Base-by-base conservation (phyloP, 1,139 yeast species). In the Pichiaceae sp. region DNA sequence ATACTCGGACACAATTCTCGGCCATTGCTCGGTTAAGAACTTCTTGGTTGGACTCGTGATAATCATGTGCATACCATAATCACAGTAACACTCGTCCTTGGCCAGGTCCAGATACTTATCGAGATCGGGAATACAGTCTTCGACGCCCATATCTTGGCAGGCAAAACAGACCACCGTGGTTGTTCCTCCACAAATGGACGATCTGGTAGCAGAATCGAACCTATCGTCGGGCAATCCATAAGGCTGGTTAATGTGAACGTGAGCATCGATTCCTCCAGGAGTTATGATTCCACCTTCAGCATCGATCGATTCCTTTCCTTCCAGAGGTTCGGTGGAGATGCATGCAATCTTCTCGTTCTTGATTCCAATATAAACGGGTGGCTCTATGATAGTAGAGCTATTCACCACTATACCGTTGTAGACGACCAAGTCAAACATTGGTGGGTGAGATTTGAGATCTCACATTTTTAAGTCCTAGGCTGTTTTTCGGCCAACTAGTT, bases 131-230 rank as follows among this genome's bases (percentile, higher is more conserved):
- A 50, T 40, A 15, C 50, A 45, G 20, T 56, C 50, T 34, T 38
- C 42, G n/a, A 54, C 53, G 24, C 57, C 56, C 37, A 56, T 57
- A 14, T 58, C 54, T 42, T 67, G 72, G 19, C 63, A 54, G 17
- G 71, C 71, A 56, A 68, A 63, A 12, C 65, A 61, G 38, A 66
- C 52, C 34, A 68, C 53, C 0, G 71, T 60, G 4, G 74, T 68
- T 3, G 71, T 68, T 11, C 74, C 74, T 29, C 74, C 74, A 7
- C 75, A 66, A 15, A 78, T 72, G 1, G 82, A 81, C 16, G 78
- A 70, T 48, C 66, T 64, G 3, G 83, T 71, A 0, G 80, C 83
- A 3, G 77, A 65, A 33, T 68, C 76, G 49, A 75, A 73, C 4
- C 75, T 74, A 50, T 75, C 81, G 12, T 63, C 76, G 72, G 46